Conservation (phyloP, 2,329 filamentous ascomycete species). For the Septoria linicola region DNA sequence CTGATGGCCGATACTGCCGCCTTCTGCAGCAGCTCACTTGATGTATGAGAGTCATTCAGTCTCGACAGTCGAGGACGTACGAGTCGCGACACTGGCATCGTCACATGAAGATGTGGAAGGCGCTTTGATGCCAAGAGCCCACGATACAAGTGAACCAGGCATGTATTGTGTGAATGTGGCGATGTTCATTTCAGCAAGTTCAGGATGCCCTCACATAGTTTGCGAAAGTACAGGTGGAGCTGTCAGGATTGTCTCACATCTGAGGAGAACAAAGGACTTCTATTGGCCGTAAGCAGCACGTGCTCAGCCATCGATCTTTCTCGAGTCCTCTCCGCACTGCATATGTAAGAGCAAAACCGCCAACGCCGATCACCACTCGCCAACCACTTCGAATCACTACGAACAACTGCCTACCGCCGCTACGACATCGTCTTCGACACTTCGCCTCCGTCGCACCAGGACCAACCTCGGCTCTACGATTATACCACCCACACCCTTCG, state of each 20-base stretch:
- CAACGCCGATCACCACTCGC: background rate
- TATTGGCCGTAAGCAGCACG: slow-evolving; percentile 13
- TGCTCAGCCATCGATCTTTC: background rate
- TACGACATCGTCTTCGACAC: background rate
- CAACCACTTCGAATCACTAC: slow-evolving; percentile 7
- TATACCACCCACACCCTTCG: slow-evolving; percentile 8
- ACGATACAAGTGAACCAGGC: no score
- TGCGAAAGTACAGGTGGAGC: background rate
- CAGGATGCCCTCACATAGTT: slow-evolving; percentile 2
- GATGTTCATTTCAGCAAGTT: slow-evolving; percentile 4
- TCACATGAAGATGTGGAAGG: no score
- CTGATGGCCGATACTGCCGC: no score
- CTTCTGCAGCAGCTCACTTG: no score
- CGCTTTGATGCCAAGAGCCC: slow-evolving; percentile 2
- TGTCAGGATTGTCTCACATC: no score
- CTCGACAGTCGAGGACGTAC: no score
- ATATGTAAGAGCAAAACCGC: no score
- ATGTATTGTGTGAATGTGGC: background rate
- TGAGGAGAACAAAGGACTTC: background rate
- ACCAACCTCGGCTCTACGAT: background rate
- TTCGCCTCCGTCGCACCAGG: slow-evolving; percentile 1
- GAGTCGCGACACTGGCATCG: no score
- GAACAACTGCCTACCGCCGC: slow-evolving; percentile 4
- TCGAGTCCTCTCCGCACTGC: background rate
- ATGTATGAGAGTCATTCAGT: no score